Conservation (phyloP, 257 asterid genomes). For the Fraxinus quadrangulata region DNA sequence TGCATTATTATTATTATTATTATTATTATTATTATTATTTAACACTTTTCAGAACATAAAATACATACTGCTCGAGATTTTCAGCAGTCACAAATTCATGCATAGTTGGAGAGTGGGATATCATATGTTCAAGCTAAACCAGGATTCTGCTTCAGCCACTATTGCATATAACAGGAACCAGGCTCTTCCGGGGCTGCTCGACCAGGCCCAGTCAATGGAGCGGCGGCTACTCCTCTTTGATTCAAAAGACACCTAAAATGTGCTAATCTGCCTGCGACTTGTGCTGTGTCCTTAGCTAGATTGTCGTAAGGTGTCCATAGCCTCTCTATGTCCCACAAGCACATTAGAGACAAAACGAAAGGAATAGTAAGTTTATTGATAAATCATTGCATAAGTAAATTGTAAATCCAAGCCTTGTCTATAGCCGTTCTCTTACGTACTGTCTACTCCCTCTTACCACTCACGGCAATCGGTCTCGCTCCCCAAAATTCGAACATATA, state of each 20-base stretch:
- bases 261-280: conserved; percentile 53
- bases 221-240: conserved; percentile 91
- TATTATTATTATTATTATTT: not conserved
- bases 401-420: too few relatives aligned
- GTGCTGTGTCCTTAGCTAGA: conserved; percentile 58
- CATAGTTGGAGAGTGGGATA: conserved; percentile 19
- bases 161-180: conserved; percentile 77
- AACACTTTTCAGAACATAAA: conserved; percentile 6
- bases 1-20: not conserved
- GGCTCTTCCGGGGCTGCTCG: conserved; percentile 64
- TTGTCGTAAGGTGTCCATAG: conserved; percentile 70
- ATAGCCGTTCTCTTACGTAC: too few relatives aligned
- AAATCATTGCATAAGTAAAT: not conserved
- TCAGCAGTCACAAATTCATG: conserved; percentile 26
- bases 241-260: conserved; percentile 80
- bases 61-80: not conserved
- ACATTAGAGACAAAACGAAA: not conserved
- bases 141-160: not conserved
- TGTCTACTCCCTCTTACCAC: too few relatives aligned
- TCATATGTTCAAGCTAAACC: not conserved
- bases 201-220: conserved; percentile 69
- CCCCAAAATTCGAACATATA: too few relatives aligned
- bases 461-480: too few relatives aligned
- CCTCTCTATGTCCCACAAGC: conserved; percentile 53
- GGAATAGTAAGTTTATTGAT: not conserved